Evolutionary conservation across 352 stramenopile genomes (phyloP).

Genomic region (Pelagophyceae sp.): DNA sequence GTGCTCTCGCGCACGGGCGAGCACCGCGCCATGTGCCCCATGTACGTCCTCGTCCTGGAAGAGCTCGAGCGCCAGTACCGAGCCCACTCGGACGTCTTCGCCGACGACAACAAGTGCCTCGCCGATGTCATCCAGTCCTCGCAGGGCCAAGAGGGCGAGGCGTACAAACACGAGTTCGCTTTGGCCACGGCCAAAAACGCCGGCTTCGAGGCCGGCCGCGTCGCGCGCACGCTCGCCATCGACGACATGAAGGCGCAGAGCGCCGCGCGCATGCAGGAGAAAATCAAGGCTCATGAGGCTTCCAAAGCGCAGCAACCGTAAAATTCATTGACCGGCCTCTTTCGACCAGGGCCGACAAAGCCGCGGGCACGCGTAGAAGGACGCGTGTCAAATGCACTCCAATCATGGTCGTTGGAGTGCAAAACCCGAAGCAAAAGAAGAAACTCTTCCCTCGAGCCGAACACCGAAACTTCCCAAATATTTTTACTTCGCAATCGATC

Average conservation of each 20-base stretch:
- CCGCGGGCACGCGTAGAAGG: no score
- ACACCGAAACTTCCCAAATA: no score
- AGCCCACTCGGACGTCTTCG: constrained; percentile 31
- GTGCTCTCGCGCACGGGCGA: constrained; percentile 31
- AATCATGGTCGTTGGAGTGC: no score
- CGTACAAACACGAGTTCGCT: background rate
- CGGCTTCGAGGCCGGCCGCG: background rate
- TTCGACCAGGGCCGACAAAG: no score
- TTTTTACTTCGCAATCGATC: no score
- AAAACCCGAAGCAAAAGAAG: no score
- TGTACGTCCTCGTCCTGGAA: constrained; percentile 39
- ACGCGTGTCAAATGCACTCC: no score
- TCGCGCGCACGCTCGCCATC: constrained; percentile 1
- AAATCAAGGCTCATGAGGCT: no score
- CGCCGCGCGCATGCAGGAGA: no score
- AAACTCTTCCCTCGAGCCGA: no score
- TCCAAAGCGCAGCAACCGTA: no score
- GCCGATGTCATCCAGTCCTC: constrained; percentile 34
- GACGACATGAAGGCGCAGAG: background rate
- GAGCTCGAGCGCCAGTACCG: constrained; percentile 37
- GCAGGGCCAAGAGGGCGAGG: constrained; percentile 24
- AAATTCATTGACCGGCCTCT: no score
- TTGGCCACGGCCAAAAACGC: background rate
- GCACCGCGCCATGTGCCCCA: constrained; percentile 36
- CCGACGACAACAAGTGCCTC: constrained; percentile 32